Evolutionary conservation across 495 filamentous ascomycete species (phyloP).

Genomic region (Lichina pygmaea): DNA sequence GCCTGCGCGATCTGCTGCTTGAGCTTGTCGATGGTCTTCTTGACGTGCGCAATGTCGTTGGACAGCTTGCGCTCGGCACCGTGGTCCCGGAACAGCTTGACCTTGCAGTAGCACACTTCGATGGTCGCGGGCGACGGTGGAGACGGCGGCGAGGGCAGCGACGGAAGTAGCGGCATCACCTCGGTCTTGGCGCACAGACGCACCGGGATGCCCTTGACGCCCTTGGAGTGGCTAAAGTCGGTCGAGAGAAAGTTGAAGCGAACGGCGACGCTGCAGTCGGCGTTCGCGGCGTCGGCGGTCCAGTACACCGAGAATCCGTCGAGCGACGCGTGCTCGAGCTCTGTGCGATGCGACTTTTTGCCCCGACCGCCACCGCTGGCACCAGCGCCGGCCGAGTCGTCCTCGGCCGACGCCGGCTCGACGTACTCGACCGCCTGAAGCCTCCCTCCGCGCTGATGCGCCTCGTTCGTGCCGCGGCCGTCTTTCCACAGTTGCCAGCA

Average conservation of each 20-base stretch:
- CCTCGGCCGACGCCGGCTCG: conserved; percentile 42
- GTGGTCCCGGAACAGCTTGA: conserved; percentile 91
- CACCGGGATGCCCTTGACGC: conserved; percentile 88
- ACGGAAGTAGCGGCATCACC: conserved; percentile 11
- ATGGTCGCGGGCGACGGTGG: conserved; percentile 14
- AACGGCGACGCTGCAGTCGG: conserved; percentile 60
- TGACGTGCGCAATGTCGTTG: conserved; percentile 79
- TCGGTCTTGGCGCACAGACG: conserved; percentile 79
- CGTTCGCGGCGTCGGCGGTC: conserved; percentile 33
- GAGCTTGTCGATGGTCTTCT: conserved; percentile 83
- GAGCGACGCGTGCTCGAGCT: conserved; percentile 60
- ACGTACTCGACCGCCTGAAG: conserved; percentile 85
- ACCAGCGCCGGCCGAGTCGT: conserved; percentile 18
- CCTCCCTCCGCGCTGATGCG: conserved; percentile 64
- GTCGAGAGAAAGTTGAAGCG: conserved; percentile 97
- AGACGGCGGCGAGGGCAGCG: conserved; percentile 14
- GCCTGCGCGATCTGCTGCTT: conserved; percentile 73
- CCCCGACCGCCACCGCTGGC: neutral
- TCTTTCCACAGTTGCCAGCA: conserved; percentile 98
- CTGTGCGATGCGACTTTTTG: conserved; percentile 35
- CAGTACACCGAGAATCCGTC: conserved; percentile 83
- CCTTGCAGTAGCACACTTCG: conserved; percentile 81
- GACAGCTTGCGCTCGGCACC: conserved; percentile 86
- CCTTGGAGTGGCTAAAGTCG: conserved; percentile 94
- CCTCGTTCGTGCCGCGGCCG: conserved; percentile 65